These are phyloP conservation scores for Colletotrichum melonis DNA, from an alignment of 2,329 filamentous ascomycete species.

Conservation along the genomic window DNA sequence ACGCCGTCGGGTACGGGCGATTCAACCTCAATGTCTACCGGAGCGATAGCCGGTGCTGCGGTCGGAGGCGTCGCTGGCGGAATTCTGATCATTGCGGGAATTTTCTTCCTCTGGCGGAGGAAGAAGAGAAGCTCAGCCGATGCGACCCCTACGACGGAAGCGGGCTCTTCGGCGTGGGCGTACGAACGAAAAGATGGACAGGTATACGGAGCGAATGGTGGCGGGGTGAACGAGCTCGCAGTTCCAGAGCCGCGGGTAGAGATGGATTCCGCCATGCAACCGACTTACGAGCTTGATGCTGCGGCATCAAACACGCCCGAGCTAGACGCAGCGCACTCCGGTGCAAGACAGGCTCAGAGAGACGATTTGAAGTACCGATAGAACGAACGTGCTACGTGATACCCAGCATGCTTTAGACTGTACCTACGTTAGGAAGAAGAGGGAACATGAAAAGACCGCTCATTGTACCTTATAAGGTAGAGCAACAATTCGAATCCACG, in stretches of 20 bases:
- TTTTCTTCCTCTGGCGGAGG: constrained; percentile 5
- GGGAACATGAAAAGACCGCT: neutral
- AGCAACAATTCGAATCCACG: too few relatives aligned
- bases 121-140: neutral
- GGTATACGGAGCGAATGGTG: neutral
- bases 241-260: neutral
- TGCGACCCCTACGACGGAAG: neutral
- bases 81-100: neutral
- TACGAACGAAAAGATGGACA: neutral
- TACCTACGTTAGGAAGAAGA: neutral
- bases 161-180: neutral
- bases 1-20: neutral
- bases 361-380: neutral
- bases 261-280: neutral
- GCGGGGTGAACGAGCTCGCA: neutral
- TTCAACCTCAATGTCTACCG: neutral
- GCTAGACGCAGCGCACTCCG: neutral
- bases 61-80: neutral
- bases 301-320: neutral
- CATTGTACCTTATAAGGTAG: too few relatives aligned
- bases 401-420: neutral
- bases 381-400: neutral
- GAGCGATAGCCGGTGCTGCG: constrained; percentile 2
- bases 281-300: neutral
- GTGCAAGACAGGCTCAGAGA: neutral